Evolutionary conservation across 768 basidiomycete species (phyloP).

Genomic region (Lactifluus hygrophoroides): DNA sequence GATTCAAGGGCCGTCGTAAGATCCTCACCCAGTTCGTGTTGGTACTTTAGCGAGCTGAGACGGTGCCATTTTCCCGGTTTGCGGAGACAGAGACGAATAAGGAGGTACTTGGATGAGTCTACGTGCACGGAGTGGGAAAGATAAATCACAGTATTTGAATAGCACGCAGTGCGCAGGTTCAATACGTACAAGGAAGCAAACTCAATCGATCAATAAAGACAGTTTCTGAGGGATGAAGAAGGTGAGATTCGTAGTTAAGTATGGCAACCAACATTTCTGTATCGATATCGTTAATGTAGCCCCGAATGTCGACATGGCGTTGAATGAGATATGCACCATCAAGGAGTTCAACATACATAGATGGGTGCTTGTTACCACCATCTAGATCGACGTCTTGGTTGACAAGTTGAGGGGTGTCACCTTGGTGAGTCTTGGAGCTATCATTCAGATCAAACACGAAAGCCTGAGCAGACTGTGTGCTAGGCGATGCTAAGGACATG

Average conservation of each 20-base stretch:
- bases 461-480: conserved; percentile 7
- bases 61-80: conserved; percentile 50
- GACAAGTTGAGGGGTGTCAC: not conserved
- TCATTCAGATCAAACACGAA: conserved; percentile 17
- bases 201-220: conserved; percentile 35
- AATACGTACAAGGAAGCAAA: conserved; percentile 41
- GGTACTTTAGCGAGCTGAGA: conserved; percentile 36
- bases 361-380: conserved; percentile 18
- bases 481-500: conserved; percentile 15
- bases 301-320: not conserved
- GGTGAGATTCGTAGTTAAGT: conserved; percentile 38
- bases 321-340: conserved; percentile 27
- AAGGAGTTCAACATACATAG: conserved; percentile 38
- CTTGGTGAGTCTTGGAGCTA: not conserved
- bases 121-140: not conserved
- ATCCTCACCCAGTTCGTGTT: conserved; percentile 33
- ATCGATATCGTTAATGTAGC: not conserved
- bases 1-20: conserved; percentile 37
- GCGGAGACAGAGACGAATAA: conserved; percentile 54
- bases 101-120: conserved; percentile 55
- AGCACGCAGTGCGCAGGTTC: not conserved
- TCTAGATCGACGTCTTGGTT: conserved; percentile 8
- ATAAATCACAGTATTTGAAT: not conserved
- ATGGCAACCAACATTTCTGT: conserved; percentile 52
- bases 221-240: conserved; percentile 45